Evolutionary conservation across 2,329 filamentous ascomycete species (phyloP), one percentile per base, ranked within the genome.

Genomic region (Lecanosticta acicola): DNA sequence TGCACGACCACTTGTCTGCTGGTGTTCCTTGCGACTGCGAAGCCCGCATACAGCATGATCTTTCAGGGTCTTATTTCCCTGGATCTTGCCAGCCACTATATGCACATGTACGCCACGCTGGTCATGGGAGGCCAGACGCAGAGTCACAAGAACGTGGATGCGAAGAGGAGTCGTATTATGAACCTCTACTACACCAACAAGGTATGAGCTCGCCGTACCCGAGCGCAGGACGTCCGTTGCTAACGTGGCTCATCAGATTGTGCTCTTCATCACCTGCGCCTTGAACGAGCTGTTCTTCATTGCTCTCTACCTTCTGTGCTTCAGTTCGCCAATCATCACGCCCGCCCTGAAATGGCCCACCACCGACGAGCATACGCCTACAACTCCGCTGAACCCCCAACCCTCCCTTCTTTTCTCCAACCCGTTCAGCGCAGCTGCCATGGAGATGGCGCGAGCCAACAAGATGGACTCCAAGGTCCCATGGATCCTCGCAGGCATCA

Each of bases 231-330:
- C 8, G 7, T 18, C 17, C 34, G 34, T 32, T 45, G 40, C 51
- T 57, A 34, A 56, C 39, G 18, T 21, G 13, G 29, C 14, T 19
- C 3, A 14, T 18, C 57, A 96, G 91, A 85, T 76, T 44, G 90
- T 98, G 37, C 78, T 98, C 34, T 98, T 98, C 72, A 70, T 87
- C 51, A 87, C 88, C 70, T 98, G 93, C 74, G 77, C 81, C 47
- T 72, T 94, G 56, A 98, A 98, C 68, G 93, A 98, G 71, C 72
- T 90, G 55, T 98, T 96, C 78, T 98, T 98, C 77, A 96, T 98
- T 65, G 90, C 88, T 21, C 81, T 98, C 51, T 98, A 98, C 73
- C 85, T 98, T 43, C 84, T 98, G 49, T 96, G 90, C 60, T 98
- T 98, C 76, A 94, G 87, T 48, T 94, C 87, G 46, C 91, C 91